Conservation (phyloP, 2,329 filamentous ascomycete species). For the Neonectria coccinea region DNA sequence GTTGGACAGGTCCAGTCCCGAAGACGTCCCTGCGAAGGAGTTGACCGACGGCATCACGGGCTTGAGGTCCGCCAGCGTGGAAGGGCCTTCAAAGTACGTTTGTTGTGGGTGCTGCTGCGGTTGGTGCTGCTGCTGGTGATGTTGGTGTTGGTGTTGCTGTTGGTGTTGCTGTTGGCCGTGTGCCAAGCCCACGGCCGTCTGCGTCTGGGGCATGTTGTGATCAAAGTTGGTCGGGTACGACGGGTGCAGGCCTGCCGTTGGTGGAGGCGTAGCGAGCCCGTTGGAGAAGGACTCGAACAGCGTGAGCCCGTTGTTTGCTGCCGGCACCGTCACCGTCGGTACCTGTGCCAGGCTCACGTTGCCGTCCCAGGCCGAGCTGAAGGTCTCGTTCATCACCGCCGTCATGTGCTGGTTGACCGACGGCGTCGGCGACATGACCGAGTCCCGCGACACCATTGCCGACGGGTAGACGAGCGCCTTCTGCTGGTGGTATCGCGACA, state of each 20-base stretch:
- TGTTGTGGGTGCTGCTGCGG: slow-evolving; percentile 23
- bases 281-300: slow-evolving; percentile 64
- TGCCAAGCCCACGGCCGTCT: slow-evolving; percentile 49
- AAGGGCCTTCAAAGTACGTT: slow-evolving; percentile 50
- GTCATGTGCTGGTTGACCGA: slow-evolving; percentile 63
- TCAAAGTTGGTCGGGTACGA: slow-evolving; percentile 62
- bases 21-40: slow-evolving; percentile 47
- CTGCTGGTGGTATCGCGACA: slow-evolving; percentile 69
- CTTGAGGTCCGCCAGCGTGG: slow-evolving; percentile 51
- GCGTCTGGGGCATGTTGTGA: slow-evolving; percentile 46
- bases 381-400: slow-evolving; percentile 69
- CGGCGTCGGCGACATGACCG: slow-evolving; percentile 66
- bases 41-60: slow-evolving; percentile 47
- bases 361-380: slow-evolving; percentile 62
- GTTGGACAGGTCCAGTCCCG: slow-evolving; percentile 49
- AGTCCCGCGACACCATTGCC: slow-evolving; percentile 52
- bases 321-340: slow-evolving; percentile 49
- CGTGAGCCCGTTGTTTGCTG: slow-evolving; percentile 51
- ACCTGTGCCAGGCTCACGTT: slow-evolving; percentile 49
- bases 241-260: slow-evolving; percentile 62
- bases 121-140: neutral
- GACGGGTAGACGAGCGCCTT: slow-evolving; percentile 55
- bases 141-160: neutral
- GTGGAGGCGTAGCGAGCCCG: slow-evolving; percentile 68
- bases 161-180: neutral